Evolutionary conservation across 2,329 filamentous ascomycete genomes (phyloP).

Genomic region (Ramichloridium luteum): DNA sequence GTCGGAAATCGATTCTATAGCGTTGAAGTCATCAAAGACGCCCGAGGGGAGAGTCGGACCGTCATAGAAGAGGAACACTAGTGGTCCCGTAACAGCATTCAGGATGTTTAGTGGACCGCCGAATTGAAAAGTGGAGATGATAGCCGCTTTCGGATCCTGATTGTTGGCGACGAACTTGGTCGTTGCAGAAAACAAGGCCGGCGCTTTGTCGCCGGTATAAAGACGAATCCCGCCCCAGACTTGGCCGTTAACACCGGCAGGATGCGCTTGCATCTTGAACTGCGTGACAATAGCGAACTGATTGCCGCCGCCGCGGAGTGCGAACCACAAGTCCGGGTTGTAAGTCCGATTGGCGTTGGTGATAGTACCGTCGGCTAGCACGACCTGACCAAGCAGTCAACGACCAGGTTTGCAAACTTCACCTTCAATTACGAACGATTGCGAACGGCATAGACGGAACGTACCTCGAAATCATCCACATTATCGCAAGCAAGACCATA

Average conservation of each 20-base stretch:
- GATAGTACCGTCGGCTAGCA: constrained; percentile 39
- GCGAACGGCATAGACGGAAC: too few species aligned
- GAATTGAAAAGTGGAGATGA: constrained; percentile 13
- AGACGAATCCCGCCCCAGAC: constrained; percentile 14
- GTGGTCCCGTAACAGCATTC: constrained; percentile 10
- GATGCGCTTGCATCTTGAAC: constrained; percentile 13
- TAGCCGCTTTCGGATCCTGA: constrained; percentile 10
- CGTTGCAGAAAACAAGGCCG: constrained; percentile 9
- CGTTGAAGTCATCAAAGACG: constrained; percentile 11
- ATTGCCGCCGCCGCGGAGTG: constrained; percentile 42
- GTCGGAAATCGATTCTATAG: constrained; percentile 4
- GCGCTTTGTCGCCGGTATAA: constrained; percentile 9
- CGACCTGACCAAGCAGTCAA: too few species aligned
- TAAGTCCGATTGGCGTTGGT: constrained; percentile 32
- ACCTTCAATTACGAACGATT: too few species aligned
- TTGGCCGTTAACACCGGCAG: constrained; percentile 11
- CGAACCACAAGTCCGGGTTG: constrained; percentile 39
- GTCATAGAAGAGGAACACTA: constrained; percentile 14
- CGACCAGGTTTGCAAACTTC: too few species aligned
- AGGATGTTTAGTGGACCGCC: constrained; percentile 8
- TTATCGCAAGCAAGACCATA: constrained; percentile 5
- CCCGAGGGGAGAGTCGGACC: constrained; percentile 8
- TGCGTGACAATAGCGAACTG: constrained; percentile 26
- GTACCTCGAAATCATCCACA: constrained; percentile 6
- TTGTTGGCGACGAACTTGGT: constrained; percentile 10